phyloP scores from a whole-genome alignment of 2,329 filamentous ascomycete genomes.

The Fusarium sambucinum region DNA sequence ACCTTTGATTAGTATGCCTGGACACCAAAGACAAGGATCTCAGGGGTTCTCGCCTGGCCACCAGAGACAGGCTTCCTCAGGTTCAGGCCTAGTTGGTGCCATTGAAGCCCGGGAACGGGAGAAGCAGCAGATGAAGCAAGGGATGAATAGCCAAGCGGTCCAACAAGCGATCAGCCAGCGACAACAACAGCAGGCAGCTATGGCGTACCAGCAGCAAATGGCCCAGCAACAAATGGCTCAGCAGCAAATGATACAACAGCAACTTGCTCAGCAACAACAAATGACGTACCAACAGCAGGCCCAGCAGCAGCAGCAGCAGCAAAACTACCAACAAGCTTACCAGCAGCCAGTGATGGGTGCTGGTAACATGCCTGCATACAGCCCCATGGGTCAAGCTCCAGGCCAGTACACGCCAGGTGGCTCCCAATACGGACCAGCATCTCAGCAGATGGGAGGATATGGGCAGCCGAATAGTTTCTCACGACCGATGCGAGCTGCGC shows the following conservation, averaged over 20 bases:
- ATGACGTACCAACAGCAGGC: conserved; percentile 63
- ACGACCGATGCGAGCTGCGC: conserved; percentile 51
- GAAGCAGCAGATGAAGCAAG: conserved; percentile 76
- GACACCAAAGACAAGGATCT: conserved; percentile 63
- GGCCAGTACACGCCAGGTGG: conserved; percentile 39
- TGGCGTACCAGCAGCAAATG: conserved; percentile 59
- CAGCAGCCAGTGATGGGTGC: conserved; percentile 46
- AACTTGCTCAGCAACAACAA: conserved; percentile 50
- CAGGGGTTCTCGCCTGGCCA: conserved; percentile 70
- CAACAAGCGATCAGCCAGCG: conserved; percentile 42
- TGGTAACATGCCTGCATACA: conserved; percentile 45
- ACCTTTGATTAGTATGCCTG: conserved; percentile 76
- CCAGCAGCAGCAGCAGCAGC: conserved; percentile 48
- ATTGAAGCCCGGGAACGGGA: conserved; percentile 86
- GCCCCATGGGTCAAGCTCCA: conserved; percentile 42
- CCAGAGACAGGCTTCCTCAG: conserved; percentile 63
- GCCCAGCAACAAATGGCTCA: conserved; percentile 58
- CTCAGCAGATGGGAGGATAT: conserved; percentile 39
- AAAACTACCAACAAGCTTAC: conserved; percentile 42
- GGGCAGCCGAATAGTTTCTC: conserved; percentile 49
- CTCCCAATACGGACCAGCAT: conserved; percentile 40
- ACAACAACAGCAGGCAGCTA: conserved; percentile 36
- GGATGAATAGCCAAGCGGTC: conserved; percentile 61
- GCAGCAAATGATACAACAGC: conserved; percentile 44
- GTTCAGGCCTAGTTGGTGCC: conserved; percentile 77